A percentile compares a stretch with the other conserved stretches of the same genome.
These are phyloP conservation scores for Didymella pomorum DNA, from an alignment of 2,329 filamentous ascomycete species.

Conservation along the genomic window DNA sequence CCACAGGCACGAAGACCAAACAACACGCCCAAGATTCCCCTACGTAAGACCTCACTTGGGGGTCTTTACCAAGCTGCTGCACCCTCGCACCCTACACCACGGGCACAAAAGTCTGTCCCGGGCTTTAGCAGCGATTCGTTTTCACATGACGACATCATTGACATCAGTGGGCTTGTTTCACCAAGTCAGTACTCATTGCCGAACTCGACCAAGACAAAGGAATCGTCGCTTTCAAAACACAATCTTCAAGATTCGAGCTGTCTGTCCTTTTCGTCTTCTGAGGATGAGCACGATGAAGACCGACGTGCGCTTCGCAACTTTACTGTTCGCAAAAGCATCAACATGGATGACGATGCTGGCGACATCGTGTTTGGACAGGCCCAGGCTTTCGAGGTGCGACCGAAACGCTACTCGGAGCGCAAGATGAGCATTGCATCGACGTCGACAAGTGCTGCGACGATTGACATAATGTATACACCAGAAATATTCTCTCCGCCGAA, in stretches of 20 bases:
- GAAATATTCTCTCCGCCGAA: slow-evolving; percentile 37
- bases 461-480: slow-evolving; percentile 52
- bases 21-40: slow-evolving; percentile 21
- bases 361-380: slow-evolving; percentile 50
- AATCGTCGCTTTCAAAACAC: slow-evolving; percentile 40
- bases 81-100: slow-evolving; percentile 20
- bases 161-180: slow-evolving; percentile 37
- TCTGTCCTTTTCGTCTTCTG: slow-evolving; percentile 52
- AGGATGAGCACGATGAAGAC: slow-evolving; percentile 45
- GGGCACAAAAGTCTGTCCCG: slow-evolving; percentile 24
- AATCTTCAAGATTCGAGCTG: slow-evolving; percentile 52
- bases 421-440: slow-evolving; percentile 46
- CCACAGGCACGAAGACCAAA: slow-evolving; percentile 23
- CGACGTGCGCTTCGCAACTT: slow-evolving; percentile 22
- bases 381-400: slow-evolving; percentile 47
- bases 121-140: slow-evolving; percentile 32
- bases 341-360: slow-evolving; percentile 43
- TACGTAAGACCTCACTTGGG: slow-evolving; percentile 31
- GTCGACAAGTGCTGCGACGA: slow-evolving; percentile 48
- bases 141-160: slow-evolving; percentile 33
- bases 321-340: slow-evolving; percentile 46
- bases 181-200: slow-evolving; percentile 42
- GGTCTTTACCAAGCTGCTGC: slow-evolving; percentile 23
- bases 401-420: slow-evolving; percentile 39
- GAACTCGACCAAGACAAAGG: slow-evolving; percentile 44